Conservation (phyloP, 177 flowering plant species). For the Telopea speciosissima region DNA sequence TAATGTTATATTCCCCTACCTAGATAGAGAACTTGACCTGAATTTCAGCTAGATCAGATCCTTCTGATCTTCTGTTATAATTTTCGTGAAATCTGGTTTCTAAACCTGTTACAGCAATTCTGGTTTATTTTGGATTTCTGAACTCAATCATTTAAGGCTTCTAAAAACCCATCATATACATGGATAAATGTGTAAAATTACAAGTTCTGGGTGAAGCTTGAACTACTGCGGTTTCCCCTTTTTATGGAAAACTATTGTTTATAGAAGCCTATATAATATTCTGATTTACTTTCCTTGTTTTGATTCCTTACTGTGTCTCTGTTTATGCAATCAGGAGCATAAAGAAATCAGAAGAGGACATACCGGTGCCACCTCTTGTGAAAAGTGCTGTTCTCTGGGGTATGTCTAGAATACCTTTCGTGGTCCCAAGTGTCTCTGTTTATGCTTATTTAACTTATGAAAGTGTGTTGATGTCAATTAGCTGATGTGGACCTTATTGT, state of each 20-base stretch:
- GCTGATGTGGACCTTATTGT: background rate
- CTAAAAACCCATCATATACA: too few relatives aligned
- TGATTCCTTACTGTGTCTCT: background rate
- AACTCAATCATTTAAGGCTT: too few relatives aligned
- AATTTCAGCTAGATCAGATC: too few relatives aligned
- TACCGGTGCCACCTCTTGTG: constrained; percentile 91
- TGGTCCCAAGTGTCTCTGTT: background rate
- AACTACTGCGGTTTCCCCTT: background rate
- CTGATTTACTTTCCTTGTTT: background rate
- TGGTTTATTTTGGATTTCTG: too few relatives aligned
- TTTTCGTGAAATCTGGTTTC: too few relatives aligned
- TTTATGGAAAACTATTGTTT: too few relatives aligned
- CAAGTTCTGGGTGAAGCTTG: background rate
- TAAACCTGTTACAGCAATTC: too few relatives aligned
- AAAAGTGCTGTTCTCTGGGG: constrained; percentile 97
- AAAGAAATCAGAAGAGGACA: constrained; percentile 74
- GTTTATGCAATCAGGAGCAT: constrained; percentile 46
- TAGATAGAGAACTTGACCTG: too few relatives aligned
- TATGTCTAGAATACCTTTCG: constrained; percentile 22
- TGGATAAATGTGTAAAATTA: too few relatives aligned
- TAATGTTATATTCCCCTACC: too few relatives aligned
- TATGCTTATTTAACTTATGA: too few relatives aligned
- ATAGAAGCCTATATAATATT: background rate
- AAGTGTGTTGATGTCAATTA: background rate
- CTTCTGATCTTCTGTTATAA: too few relatives aligned